Conservation (phyloP, 805 yeast genomes). For the Wickerhamiella qilinensis region DNA sequence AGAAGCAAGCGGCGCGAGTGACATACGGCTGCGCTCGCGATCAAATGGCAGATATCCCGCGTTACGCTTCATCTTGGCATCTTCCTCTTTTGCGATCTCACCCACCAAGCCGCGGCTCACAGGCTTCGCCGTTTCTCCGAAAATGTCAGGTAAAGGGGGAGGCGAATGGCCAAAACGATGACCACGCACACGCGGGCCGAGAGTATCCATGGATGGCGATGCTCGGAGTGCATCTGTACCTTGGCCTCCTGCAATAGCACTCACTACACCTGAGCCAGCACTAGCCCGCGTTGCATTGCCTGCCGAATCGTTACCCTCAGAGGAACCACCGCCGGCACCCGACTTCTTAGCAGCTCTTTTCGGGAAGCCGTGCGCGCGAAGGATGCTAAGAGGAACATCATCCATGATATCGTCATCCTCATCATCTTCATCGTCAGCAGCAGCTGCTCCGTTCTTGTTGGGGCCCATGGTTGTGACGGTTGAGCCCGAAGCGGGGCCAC, state of each 20-base stretch:
- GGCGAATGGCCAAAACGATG: background rate
- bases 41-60: slow-evolving; percentile 1
- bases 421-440: slow-evolving; percentile 11
- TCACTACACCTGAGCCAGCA: background rate
- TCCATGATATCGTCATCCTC: slow-evolving; percentile 25
- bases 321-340: background rate
- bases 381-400: slow-evolving; percentile 25
- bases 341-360: background rate
- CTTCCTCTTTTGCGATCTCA: slow-evolving; percentile 26
- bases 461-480: background rate
- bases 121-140: slow-evolving; percentile 8
- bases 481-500: slow-evolving; percentile 5
- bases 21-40: background rate
- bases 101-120: slow-evolving; percentile 24
- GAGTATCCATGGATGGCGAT: background rate
- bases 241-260: background rate
- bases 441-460: background rate
- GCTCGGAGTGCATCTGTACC: background rate
- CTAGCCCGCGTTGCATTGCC: background rate
- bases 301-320: background rate
- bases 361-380: slow-evolving; percentile 27
- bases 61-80: slow-evolving; percentile 19
- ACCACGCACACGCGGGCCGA: background rate
- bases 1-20: background rate
- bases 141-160: slow-evolving; percentile 15